Evolutionary conservation across 1,284 basidiomycete genomes (phyloP).

Genomic region (Golubevia sp.): DNA sequence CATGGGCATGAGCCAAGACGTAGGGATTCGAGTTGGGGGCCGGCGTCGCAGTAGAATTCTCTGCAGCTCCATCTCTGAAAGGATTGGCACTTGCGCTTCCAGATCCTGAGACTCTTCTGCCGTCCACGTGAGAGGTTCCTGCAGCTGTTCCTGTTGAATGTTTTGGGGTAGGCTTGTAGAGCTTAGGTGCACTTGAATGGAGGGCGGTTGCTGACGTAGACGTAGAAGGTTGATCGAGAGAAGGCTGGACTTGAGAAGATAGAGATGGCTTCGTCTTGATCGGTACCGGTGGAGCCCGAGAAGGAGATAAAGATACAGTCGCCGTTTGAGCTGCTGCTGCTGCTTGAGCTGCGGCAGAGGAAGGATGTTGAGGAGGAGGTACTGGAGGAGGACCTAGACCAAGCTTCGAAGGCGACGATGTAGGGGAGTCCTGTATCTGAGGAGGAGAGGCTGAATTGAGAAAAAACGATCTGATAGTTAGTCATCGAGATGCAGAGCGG

Average conservation of each 20-base stretch:
- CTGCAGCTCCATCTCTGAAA: conserved; percentile 21
- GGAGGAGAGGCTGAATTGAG: not conserved
- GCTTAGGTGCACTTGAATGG: conserved; percentile 12
- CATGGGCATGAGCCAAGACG: conserved; percentile 11
- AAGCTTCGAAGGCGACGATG: too few relatives aligned
- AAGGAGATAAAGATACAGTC: too few relatives aligned
- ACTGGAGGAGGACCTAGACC: too few relatives aligned
- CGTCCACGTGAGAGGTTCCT: conserved; percentile 13
- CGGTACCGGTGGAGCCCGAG: too few relatives aligned
- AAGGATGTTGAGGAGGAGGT: too few relatives aligned
- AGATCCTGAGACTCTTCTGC: not conserved
- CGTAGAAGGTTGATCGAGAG: too few relatives aligned
- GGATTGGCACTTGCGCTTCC: conserved; percentile 19
- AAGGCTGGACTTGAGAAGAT: too few relatives aligned
- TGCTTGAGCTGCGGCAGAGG: too few relatives aligned
- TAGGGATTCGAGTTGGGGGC: conserved; percentile 8
- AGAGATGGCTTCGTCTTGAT: too few relatives aligned
- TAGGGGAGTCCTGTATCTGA: too few relatives aligned
- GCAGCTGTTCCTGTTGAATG: conserved; percentile 1
- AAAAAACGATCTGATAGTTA: not conserved
- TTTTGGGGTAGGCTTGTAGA: conserved; percentile 16
- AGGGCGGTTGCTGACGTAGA: too few relatives aligned
- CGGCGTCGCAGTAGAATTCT: conserved; percentile 10
- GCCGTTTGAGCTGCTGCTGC: too few relatives aligned
- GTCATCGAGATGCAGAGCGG: not conserved